phyloP scores from a whole-genome alignment of 2,329 filamentous ascomycete genomes.

The Bimuria novae-zelandiae region DNA sequence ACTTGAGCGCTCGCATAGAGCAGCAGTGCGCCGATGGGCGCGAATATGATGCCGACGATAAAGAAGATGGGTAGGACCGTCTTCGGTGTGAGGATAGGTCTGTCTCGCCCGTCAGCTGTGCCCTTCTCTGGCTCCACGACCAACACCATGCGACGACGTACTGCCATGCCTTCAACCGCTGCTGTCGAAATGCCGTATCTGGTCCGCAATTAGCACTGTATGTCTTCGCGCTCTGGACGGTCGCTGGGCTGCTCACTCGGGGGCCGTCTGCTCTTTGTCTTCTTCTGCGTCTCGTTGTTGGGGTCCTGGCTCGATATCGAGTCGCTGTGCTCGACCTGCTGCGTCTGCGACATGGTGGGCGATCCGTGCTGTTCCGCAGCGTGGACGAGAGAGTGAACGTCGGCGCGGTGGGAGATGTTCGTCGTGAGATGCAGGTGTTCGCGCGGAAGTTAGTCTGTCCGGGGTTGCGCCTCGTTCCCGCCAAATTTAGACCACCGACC shows the following conservation, averaged over 20 bases:
- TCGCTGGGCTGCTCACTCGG: constrained; percentile 69
- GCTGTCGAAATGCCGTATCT: constrained; percentile 97
- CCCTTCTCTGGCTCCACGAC: neutral
- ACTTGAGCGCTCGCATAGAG: constrained; percentile 85
- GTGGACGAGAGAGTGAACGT: constrained; percentile 19
- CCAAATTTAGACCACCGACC: constrained; percentile 16
- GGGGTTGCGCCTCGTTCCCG: constrained; percentile 11
- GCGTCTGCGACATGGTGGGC: constrained; percentile 51
- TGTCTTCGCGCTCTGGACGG: constrained; percentile 11
- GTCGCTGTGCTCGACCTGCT: constrained; percentile 49
- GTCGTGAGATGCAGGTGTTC: constrained; percentile 18
- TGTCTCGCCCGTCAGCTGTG: constrained; percentile 53
- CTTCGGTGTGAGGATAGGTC: constrained; percentile 93
- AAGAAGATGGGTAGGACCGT: constrained; percentile 93
- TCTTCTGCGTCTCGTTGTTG: constrained; percentile 54
- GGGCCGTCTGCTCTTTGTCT: constrained; percentile 86
- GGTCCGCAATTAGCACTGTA: constrained; percentile 26
- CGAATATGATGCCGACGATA: constrained; percentile 86
- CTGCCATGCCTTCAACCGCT: constrained; percentile 98
- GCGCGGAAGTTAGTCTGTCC: constrained; percentile 5
- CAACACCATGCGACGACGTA: constrained; percentile 55
- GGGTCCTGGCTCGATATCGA: constrained; percentile 51
- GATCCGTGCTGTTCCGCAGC: constrained; percentile 39
- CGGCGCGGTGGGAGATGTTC: constrained; percentile 17
- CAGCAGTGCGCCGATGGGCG: constrained; percentile 85